These are phyloP conservation scores for Morella rubra DNA, from an alignment of 306 rosid species.

Conservation along the genomic window DNA sequence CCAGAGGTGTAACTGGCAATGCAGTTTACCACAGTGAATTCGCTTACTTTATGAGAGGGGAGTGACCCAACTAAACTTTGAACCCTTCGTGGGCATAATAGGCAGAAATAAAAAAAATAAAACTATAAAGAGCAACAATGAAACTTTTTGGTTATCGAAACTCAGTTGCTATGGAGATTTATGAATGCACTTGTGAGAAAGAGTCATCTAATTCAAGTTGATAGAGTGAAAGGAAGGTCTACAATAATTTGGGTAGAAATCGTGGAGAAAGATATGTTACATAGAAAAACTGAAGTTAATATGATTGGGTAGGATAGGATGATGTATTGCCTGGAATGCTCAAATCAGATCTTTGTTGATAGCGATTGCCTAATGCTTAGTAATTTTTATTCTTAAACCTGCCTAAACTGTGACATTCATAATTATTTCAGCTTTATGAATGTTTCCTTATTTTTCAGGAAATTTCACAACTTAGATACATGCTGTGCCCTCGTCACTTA, in stretches of 20 bases:
- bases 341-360: not conserved
- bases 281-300: not conserved
- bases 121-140: not conserved
- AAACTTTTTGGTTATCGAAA: not conserved
- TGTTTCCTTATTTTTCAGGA: slow-evolving; percentile 50
- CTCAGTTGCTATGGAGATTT: not conserved
- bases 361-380: not conserved
- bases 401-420: slow-evolving; percentile 1
- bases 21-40: not conserved
- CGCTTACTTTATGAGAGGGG: not conserved
- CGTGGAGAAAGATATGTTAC: not conserved
- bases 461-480: slow-evolving; percentile 72
- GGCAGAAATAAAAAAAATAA: not conserved
- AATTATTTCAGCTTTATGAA: not conserved
- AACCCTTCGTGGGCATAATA: not conserved
- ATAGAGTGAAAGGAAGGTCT: not conserved
- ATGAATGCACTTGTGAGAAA: not conserved
- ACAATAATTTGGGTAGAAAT: not conserved
- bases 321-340: not conserved
- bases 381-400: not conserved
- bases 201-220: not conserved
- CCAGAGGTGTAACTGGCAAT: not conserved
- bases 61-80: not conserved
- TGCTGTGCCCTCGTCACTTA: slow-evolving; percentile 81
- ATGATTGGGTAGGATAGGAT: not conserved